Evolutionary conservation across 75 land plant genomes (phyloP), one percentile per base, ranked within the genome.

Genomic region (Ceratopteris richardii): DNA sequence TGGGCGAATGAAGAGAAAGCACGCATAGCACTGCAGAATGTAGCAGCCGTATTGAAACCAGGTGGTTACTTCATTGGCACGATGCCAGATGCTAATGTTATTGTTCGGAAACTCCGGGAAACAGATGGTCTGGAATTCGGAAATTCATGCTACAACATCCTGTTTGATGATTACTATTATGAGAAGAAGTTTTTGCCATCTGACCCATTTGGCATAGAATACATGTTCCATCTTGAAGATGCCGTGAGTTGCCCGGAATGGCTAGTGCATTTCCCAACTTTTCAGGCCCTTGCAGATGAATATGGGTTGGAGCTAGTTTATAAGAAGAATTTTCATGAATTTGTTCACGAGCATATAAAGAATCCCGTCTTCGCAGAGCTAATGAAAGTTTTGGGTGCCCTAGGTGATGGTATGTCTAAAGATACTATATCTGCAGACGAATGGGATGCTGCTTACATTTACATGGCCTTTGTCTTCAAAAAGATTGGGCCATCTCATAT

Each of bases 241-340:
- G 97, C 97, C 54, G 97, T 92, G 68, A 93, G 88, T 62, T 92
- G 97, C 44, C 97, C 97, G 19, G 97, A 92, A 62, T 92, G 93
- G 93, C 78, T 92, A 56, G 97, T 92, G 18, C 84, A 86, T 12
- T 84, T 92, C 46, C 66, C 71, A 47, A 55, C 77, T 30, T 87
- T 92, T 72, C 72, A 77, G 50, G 65, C 71, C 40, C 56, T 92
- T 43, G 94, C 93, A 9, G 86, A 76, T 51, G 86, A 87, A 96
- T 89, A 85, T 79, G 87, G 67, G 44, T 63, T 93, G 65, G 96
- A 93, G 62, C 68, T 93, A 31, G 81, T 89, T 31, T 66, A 80
- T 40, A 88, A 77, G 28, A 82, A 76, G 69, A 93, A 93, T 59
- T 85, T 76, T 10, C 98, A 93, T 74, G 72, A 76, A 51, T 93